A percentile compares a stretch with the other conserved stretches of the same genome.
phyloP scores from a whole-genome alignment of 768 basidiomycete genomes.

The Amanita thiersii region DNA sequence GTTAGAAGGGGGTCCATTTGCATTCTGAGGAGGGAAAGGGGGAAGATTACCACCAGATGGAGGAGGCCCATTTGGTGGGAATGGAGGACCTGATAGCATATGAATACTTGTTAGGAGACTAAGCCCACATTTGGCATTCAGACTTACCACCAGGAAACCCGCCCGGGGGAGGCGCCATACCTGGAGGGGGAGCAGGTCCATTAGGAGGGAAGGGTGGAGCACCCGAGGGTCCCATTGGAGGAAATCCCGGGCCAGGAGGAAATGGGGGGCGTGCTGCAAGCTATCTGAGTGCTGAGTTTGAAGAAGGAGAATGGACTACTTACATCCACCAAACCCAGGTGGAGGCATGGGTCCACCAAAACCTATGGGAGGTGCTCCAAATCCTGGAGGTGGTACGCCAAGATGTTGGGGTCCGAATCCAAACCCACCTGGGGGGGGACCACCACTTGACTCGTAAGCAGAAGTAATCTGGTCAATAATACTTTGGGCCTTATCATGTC shows the following conservation, averaged over 20 bases:
- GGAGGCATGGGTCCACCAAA: conserved; percentile 46
- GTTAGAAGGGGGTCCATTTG: conserved; percentile 22
- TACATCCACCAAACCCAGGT: conserved; percentile 47
- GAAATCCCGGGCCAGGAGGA: conserved; percentile 56
- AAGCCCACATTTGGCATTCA: conserved; percentile 7
- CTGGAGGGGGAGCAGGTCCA: conserved; percentile 36
- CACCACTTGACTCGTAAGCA: conserved; percentile 80
- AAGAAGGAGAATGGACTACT: conserved; percentile 15
- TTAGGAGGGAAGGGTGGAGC: conserved; percentile 70
- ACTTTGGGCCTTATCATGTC: conserved; percentile 95
- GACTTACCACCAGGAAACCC: conserved; percentile 35
- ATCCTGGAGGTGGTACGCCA: conserved; percentile 43
- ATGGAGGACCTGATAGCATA: conserved; percentile 23
- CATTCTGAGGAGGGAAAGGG: conserved; percentile 33
- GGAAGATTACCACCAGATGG: conserved; percentile 30
- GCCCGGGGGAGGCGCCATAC: conserved; percentile 34
- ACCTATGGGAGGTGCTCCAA: conserved; percentile 38
- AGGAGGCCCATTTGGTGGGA: conserved; percentile 39
- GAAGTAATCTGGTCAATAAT: conserved; percentile 98
- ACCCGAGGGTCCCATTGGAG: conserved; percentile 43
- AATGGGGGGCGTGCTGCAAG: conserved; percentile 57
- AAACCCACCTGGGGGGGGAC: conserved; percentile 83
- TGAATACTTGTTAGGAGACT: conserved; percentile 14
- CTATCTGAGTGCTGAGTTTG: conserved; percentile 9
- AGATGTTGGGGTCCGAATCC: conserved; percentile 81